These are phyloP conservation scores for Emergomyces pasteurianus DNA, from an alignment of 2,329 filamentous ascomycete species.

Conservation along the genomic window DNA sequence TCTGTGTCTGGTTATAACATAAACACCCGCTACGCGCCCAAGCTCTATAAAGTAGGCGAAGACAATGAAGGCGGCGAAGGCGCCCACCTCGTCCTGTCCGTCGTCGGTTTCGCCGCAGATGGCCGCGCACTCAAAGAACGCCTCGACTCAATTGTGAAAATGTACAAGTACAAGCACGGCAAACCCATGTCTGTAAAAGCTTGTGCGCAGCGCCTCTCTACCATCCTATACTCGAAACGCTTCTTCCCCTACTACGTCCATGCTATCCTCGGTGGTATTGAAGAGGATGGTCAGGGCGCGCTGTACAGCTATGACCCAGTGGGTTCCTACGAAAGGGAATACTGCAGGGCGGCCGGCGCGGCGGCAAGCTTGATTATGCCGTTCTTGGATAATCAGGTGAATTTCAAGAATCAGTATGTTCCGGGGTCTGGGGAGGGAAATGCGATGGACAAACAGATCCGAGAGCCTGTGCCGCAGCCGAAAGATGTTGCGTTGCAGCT, in stretches of 20 bases:
- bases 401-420: constrained; percentile 97
- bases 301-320: constrained; percentile 97
- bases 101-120: constrained; percentile 92
- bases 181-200: constrained; percentile 92
- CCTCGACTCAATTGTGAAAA: constrained; percentile 89
- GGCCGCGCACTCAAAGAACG: constrained; percentile 88
- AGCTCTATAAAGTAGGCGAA: constrained; percentile 94
- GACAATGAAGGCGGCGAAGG: constrained; percentile 75
- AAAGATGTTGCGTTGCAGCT: constrained; percentile 66
- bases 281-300: constrained; percentile 87
- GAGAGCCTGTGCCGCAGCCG: constrained; percentile 51
- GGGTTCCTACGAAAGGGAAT: constrained; percentile 92
- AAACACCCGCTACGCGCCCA: constrained; percentile 90
- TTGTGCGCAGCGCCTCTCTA: constrained; percentile 87
- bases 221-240: constrained; percentile 91
- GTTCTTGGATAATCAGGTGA: constrained; percentile 98
- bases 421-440: constrained; percentile 77
- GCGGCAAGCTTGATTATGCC: constrained; percentile 95
- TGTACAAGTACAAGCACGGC: constrained; percentile 96
- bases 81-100: constrained; percentile 77
- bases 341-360: constrained; percentile 86
- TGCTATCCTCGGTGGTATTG: constrained; percentile 84
- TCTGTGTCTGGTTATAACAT: constrained; percentile 96
- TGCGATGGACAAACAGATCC: constrained; percentile 57
- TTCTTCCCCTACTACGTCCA: constrained; percentile 99